phyloP scores from a whole-genome alignment of 2,329 filamentous ascomycete genomes.

The Didymella sp. region DNA sequence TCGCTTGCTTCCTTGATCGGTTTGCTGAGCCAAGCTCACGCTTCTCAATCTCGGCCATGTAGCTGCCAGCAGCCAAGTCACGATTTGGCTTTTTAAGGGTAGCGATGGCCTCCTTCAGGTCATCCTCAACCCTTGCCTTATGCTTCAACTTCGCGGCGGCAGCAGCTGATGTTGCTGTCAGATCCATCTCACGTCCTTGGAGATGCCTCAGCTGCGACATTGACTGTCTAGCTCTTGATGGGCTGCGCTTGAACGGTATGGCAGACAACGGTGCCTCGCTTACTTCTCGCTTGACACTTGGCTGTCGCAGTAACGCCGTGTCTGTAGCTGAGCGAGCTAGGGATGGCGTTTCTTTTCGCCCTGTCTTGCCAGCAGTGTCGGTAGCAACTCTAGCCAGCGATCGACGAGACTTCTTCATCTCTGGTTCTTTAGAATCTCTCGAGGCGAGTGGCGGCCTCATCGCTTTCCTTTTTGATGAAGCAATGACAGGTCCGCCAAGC shows the following conservation, averaged over 20 bases:
- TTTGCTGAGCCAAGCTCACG: slow-evolving; percentile 48
- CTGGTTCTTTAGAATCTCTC: slow-evolving; percentile 48
- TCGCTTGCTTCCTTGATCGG: slow-evolving; percentile 40
- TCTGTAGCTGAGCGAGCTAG: slow-evolving; percentile 73
- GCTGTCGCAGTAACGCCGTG: slow-evolving; percentile 58
- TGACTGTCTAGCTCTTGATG: slow-evolving; percentile 45
- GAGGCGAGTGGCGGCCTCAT: slow-evolving; percentile 49
- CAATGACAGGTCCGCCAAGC: slow-evolving; percentile 73
- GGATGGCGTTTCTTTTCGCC: slow-evolving; percentile 64
- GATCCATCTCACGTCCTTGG: slow-evolving; percentile 61
- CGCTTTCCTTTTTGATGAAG: slow-evolving; percentile 60
- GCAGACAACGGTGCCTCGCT: slow-evolving; percentile 66
- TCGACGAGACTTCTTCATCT: slow-evolving; percentile 53
- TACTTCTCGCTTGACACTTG: slow-evolving; percentile 70
- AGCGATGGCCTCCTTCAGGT: slow-evolving; percentile 76
- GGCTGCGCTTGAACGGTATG: slow-evolving; percentile 58
- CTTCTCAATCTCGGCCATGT: slow-evolving; percentile 71
- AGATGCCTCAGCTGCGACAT: slow-evolving; percentile 55
- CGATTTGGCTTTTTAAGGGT: slow-evolving; percentile 79
- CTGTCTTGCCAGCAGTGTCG: slow-evolving; percentile 60
- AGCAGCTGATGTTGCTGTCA: slow-evolving; percentile 60
- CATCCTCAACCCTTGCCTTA: slow-evolving; percentile 71
- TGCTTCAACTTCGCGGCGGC: slow-evolving; percentile 67
- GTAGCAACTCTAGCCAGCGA: slow-evolving; percentile 69
- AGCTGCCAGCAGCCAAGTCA: slow-evolving; percentile 69